These are phyloP conservation scores for Gnetum montanum DNA, from an alignment of 75 land plant genomes.

Conservation along the genomic window DNA sequence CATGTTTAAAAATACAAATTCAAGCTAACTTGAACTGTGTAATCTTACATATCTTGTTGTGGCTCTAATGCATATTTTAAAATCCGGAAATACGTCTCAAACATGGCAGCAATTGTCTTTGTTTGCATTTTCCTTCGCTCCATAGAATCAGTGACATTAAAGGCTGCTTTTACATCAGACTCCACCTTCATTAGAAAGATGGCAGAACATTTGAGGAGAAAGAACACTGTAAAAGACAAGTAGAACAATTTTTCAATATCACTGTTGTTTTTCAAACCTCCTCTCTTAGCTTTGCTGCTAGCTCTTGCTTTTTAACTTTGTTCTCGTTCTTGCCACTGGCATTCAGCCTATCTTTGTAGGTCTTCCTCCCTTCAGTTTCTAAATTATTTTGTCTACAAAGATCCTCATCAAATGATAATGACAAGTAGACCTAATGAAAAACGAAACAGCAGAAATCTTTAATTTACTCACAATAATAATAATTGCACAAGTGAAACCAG, in stretches of 20 bases:
- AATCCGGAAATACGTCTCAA: conserved; percentile 86
- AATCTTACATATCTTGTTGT: conserved; percentile 18
- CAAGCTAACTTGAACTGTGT: neutral
- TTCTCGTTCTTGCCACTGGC: conserved; percentile 44
- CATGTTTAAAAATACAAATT: neutral
- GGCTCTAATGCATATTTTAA: conserved; percentile 56
- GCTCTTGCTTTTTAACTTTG: conserved; percentile 47
- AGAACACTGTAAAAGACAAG: too few relatives aligned
- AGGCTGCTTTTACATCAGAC: conserved; percentile 75
- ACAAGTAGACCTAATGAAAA: conserved; percentile 55
- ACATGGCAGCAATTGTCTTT: conserved; percentile 77
- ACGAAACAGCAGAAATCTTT: neutral
- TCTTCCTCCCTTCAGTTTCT: conserved; percentile 18
- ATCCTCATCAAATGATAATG: conserved; percentile 79
- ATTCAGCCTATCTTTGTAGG: conserved; percentile 24
- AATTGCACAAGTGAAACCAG: too few relatives aligned
- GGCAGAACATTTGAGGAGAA: too few relatives aligned
- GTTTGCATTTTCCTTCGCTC: conserved; percentile 72
- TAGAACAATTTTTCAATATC: too few relatives aligned
- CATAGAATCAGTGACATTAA: conserved; percentile 42
- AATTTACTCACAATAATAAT: too few relatives aligned
- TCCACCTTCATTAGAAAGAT: conserved; percentile 40
- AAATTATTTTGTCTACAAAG: conserved; percentile 32
- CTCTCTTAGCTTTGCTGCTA: conserved; percentile 47
- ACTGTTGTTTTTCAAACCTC: conserved; percentile 79